These are phyloP conservation scores for Polychaeton citri DNA, from an alignment of 2,329 filamentous ascomycete species.

Conservation along the genomic window DNA sequence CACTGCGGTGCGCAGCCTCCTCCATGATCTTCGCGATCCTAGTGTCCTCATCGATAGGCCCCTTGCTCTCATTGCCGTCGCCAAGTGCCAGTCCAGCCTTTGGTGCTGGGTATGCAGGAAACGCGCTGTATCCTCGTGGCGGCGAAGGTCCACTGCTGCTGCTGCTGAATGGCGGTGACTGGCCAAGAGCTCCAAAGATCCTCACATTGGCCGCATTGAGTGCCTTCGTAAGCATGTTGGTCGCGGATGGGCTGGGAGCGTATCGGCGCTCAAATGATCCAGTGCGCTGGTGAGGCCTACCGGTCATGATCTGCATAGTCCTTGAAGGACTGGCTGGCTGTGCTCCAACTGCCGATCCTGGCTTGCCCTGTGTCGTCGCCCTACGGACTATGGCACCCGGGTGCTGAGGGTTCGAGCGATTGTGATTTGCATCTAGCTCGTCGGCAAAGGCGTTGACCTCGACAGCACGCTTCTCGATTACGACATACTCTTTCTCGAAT, in stretches of 20 bases:
- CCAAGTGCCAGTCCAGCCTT: slow-evolving; percentile 53
- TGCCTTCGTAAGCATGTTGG: slow-evolving; percentile 86
- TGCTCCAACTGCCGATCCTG: slow-evolving; percentile 56
- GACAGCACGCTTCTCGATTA: slow-evolving; percentile 88
- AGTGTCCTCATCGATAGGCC: slow-evolving; percentile 62
- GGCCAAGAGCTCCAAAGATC: slow-evolving; percentile 53
- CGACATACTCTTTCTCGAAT: slow-evolving; percentile 85
- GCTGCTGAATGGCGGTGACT: slow-evolving; percentile 44
- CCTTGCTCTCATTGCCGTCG: slow-evolving; percentile 45
- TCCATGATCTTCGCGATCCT: slow-evolving; percentile 71
- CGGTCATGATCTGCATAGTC: slow-evolving; percentile 60
- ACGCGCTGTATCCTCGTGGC: slow-evolving; percentile 63
- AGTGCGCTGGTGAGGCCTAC: slow-evolving; percentile 58
- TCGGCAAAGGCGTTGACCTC: slow-evolving; percentile 97
- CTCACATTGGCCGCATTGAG: slow-evolving; percentile 82
- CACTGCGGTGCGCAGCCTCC: slow-evolving; percentile 80
- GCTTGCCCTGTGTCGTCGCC: slow-evolving; percentile 62
- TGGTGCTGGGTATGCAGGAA: slow-evolving; percentile 68
- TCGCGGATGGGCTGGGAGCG: slow-evolving; percentile 60
- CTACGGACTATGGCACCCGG: slow-evolving; percentile 56
- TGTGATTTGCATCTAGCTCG: slow-evolving; percentile 69
- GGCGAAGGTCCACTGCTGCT: slow-evolving; percentile 52
- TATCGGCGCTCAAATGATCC: slow-evolving; percentile 74
- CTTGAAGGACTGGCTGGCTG: slow-evolving; percentile 52
- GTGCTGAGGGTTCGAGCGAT: slow-evolving; percentile 32